Evolutionary conservation across 768 basidiomycete genomes (phyloP).

Genomic region (Mycena pura): DNA sequence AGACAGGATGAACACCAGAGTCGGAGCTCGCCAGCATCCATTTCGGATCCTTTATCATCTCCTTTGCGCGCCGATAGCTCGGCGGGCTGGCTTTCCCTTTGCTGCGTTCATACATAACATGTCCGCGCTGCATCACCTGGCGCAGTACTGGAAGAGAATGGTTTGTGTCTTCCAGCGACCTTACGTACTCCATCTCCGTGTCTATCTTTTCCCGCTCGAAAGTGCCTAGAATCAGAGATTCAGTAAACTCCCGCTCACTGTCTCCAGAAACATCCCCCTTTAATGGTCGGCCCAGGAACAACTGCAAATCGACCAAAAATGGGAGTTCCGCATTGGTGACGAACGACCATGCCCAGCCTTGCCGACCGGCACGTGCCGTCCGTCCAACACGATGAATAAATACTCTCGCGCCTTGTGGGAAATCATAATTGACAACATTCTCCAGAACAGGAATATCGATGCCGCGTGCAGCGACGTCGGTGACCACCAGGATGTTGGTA

Average conservation of each 20-base stretch:
- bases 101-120: slow-evolving; percentile 92
- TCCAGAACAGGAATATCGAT: slow-evolving; percentile 97
- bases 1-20: slow-evolving; percentile 75
- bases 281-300: slow-evolving; percentile 87
- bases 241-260: slow-evolving; percentile 70
- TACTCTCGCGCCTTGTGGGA: slow-evolving; percentile 90
- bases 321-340: slow-evolving; percentile 87
- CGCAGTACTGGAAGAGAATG: slow-evolving; percentile 70
- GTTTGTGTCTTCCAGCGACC: slow-evolving; percentile 66
- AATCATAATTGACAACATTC: slow-evolving; percentile 98
- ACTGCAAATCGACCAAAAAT: slow-evolving; percentile 89
- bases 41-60: slow-evolving; percentile 74
- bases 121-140: slow-evolving; percentile 87
- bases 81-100: slow-evolving; percentile 88
- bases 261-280: slow-evolving; percentile 54
- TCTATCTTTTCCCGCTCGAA: slow-evolving; percentile 84
- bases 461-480: slow-evolving; percentile 97
- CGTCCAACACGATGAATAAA: slow-evolving; percentile 98
- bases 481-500: slow-evolving; percentile 90
- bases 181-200: slow-evolving; percentile 82
- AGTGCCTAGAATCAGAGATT: slow-evolving; percentile 79
- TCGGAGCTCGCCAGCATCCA: slow-evolving; percentile 75
- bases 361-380: slow-evolving; percentile 93
- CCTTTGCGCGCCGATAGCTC: slow-evolving; percentile 89
- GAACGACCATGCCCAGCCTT: slow-evolving; percentile 97